Percentiles rank a stretch among this genome's conserved stretches.
phyloP scores from a whole-genome alignment of 2,329 filamentous ascomycete genomes.

The Golovinomyces cichoracearum region DNA sequence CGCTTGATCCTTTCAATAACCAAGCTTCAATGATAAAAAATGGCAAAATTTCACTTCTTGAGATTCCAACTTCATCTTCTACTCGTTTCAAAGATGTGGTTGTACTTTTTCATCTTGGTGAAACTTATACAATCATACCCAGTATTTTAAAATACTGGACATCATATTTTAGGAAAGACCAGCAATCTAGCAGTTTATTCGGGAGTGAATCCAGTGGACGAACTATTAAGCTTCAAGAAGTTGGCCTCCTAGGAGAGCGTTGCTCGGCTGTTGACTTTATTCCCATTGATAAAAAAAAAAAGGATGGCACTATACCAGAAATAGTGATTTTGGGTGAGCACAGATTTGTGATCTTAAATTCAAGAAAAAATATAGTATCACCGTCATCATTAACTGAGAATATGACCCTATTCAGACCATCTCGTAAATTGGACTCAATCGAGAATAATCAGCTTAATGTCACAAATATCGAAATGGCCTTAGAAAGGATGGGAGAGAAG shows the following conservation, averaged over 20 bases:
- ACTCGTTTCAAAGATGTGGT: conserved; percentile 13
- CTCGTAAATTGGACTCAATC: neutral
- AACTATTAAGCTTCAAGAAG: conserved; percentile 11
- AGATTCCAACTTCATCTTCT: conserved; percentile 9
- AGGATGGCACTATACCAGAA: conserved; percentile 8
- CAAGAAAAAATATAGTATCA: conserved; percentile 4
- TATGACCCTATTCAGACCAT: conserved; percentile 7
- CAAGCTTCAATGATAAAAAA: conserved; percentile 4
- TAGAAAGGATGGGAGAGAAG: conserved; percentile 26
- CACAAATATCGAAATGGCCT: conserved; percentile 35
- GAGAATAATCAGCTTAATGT: conserved; percentile 24
- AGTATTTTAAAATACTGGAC: conserved; percentile 14
- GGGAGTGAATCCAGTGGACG: conserved; percentile 7
- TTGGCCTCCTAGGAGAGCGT: conserved; percentile 14
- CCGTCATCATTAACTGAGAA: conserved; percentile 6
- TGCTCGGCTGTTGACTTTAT: conserved; percentile 14
- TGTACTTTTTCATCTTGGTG: conserved; percentile 14
- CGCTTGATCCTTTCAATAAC: conserved; percentile 10
- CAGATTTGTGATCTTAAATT: conserved; percentile 11
- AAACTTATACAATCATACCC: conserved; percentile 13
- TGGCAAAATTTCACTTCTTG: conserved; percentile 13
- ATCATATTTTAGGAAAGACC: conserved; percentile 7
- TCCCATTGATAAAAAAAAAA: conserved; percentile 3
- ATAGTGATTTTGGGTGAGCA: conserved; percentile 14
- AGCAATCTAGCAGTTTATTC: conserved; percentile 10